Conservation (phyloP, 176 grass and related monocot genomes). For the Typha latifolia region DNA sequence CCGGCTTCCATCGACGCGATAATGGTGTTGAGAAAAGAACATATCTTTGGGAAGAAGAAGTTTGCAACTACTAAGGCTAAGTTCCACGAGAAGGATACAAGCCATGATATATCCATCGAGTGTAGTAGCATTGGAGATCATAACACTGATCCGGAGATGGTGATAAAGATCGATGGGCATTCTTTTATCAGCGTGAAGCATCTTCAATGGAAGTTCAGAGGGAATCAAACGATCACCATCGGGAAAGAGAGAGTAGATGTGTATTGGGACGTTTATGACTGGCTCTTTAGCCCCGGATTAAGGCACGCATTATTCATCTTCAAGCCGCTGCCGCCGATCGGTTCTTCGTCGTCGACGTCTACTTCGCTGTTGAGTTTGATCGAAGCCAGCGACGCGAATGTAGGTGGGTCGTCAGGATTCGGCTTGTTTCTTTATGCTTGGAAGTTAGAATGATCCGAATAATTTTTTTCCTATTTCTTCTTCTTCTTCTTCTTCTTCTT, state of each 20-base stretch:
- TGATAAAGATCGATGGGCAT: slow-evolving; percentile 61
- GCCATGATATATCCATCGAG: slow-evolving; percentile 77
- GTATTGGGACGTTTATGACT: slow-evolving; percentile 86
- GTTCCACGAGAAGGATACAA: slow-evolving; percentile 59
- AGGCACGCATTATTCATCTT: slow-evolving; percentile 93
- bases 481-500: too few relatives aligned
- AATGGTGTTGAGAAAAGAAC: slow-evolving; percentile 72
- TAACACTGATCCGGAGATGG: slow-evolving; percentile 55
- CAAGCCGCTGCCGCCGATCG: slow-evolving; percentile 35
- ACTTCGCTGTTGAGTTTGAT: neutral
- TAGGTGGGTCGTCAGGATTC: slow-evolving; percentile 40
- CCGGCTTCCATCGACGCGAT: slow-evolving; percentile 51
- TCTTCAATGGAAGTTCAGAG: slow-evolving; percentile 95
- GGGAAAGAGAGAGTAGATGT: slow-evolving; percentile 65
- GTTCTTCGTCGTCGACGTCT: neutral
- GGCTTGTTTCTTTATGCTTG: slow-evolving; percentile 85
- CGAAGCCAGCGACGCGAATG: neutral
- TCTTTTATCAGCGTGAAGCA: slow-evolving; percentile 51
- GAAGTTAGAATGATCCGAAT: slow-evolving; percentile 58
- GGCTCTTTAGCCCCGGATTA: slow-evolving; percentile 67
- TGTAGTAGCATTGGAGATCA: slow-evolving; percentile 47
- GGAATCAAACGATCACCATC: slow-evolving; percentile 67
- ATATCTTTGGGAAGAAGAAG: slow-evolving; percentile 78
- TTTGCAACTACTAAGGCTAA: slow-evolving; percentile 55
- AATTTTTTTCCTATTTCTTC: neutral